Evolutionary conservation across 2,329 filamentous ascomycete species (phyloP), one percentile per base, ranked within the genome.

Genomic region (Malbranchea zuffiana): DNA sequence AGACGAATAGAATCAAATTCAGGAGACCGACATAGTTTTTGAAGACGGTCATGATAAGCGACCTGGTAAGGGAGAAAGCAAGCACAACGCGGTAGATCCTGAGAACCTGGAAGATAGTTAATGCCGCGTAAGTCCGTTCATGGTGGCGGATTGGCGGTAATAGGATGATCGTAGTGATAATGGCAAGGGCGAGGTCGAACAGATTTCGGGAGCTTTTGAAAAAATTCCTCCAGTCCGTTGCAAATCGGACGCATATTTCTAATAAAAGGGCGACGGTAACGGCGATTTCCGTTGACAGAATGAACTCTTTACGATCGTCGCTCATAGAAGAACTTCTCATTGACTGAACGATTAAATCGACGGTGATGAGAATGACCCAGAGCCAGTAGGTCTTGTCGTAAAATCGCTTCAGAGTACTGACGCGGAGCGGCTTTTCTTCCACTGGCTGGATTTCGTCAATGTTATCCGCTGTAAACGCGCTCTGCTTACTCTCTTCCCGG

Each of bases 1-100:
- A 94, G 51, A 98, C 86, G 56, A 98, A 98, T 12, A 96, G 67
- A 63, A 98, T 92, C 43, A 98, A 66, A 54, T 98, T 98, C 25
- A 82, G 73, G 44, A 98, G 80, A 82, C 92, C 92, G 29, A 79
- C 75, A 3, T 86, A 80, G 55, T 96, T 96, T 43, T 90, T 82
- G 42, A 98, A 71, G 2, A 98, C 90, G 21, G 92, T 71, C 47
- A 70, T 68, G 53, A 98, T 90, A 36, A 98, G 72, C 45, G 86
- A 80, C 44, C 83, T 72, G 1, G 87, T 98, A 48, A 95, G 75
- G 4, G 86, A 79, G 27, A 98, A 75, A 11, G 85, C 86, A 50
- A 96, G 62, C 36, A 98, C 88, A 27, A 98, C 75, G 17, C 92
- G 81, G 61, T 98, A 98, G 15, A 82, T 80, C 51, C 92, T 77